A percentile compares a stretch with the other conserved stretches of the same genome.
Evolutionary conservation across 2,329 filamentous ascomycete genomes (phyloP).

Genomic region (Talaromyces sp.): DNA sequence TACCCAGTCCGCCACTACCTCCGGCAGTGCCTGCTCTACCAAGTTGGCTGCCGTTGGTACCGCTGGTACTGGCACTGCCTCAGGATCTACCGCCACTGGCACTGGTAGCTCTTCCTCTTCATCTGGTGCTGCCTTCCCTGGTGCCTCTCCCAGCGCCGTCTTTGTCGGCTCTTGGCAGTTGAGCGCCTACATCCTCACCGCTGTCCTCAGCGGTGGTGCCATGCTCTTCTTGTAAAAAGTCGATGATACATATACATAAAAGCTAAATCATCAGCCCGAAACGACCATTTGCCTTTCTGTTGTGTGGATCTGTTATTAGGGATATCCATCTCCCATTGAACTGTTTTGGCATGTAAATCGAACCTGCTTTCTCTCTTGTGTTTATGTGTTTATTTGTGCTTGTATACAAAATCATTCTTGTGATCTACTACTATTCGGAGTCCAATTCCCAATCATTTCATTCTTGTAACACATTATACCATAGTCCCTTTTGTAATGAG

Average conservation of each 20-base stretch:
- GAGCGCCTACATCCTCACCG: slow-evolving; percentile 43
- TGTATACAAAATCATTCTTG: not conserved
- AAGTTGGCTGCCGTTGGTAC: slow-evolving; percentile 40
- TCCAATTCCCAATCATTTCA: not conserved
- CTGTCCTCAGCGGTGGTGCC: slow-evolving; percentile 42
- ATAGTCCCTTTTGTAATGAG: not conserved
- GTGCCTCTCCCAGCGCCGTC: slow-evolving; percentile 32
- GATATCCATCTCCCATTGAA: not conserved
- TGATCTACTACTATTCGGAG: not conserved
- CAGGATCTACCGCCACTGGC: slow-evolving; percentile 36
- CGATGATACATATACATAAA: not conserved
- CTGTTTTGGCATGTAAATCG: slow-evolving; percentile 2
- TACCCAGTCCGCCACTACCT: slow-evolving; percentile 30
- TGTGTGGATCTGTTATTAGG: not conserved
- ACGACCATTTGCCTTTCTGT: slow-evolving; percentile 5
- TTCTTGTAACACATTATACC: not conserved
- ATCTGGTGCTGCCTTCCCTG: slow-evolving; percentile 31
- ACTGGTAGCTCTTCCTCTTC: slow-evolving; percentile 36
- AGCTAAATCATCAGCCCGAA: not conserved
- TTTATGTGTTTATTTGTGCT: not conserved
- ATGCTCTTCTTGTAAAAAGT: slow-evolving; percentile 46
- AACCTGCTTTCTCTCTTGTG: not conserved
- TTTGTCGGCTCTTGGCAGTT: slow-evolving; percentile 41
- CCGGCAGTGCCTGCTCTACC: slow-evolving; percentile 33
- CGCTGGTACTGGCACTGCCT: slow-evolving; percentile 39